Percentiles rank a stretch among this genome's conserved stretches.
Conservation (phyloP, 2,329 filamentous ascomycete species). For the Paraphoma sp. region DNA sequence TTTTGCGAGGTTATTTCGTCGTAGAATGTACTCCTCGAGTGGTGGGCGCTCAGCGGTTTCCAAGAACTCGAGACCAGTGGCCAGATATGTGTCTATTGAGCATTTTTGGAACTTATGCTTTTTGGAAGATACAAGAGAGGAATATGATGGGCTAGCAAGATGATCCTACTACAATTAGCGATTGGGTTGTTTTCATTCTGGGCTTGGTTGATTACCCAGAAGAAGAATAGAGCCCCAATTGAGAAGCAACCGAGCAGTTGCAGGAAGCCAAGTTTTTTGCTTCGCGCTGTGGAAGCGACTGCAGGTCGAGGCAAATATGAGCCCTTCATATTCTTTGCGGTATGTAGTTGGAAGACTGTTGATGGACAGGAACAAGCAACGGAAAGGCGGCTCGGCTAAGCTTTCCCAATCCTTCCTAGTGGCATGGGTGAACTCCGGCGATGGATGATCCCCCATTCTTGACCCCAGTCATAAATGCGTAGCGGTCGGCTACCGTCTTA, state of each 20-base stretch:
- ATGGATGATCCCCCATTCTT: not conserved
- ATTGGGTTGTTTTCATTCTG: not conserved
- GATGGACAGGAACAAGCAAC: too few species aligned
- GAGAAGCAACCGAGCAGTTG: not conserved
- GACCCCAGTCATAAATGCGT: not conserved
- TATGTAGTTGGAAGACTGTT: not conserved
- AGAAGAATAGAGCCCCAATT: not conserved
- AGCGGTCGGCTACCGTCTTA: not conserved
- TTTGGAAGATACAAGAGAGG: constrained; percentile 4
- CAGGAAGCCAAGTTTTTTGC: not conserved
- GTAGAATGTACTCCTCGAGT: constrained; percentile 60
- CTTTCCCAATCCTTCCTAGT: not conserved
- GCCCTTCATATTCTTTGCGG: not conserved
- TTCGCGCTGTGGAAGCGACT: not conserved
- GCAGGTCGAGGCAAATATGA: not conserved
- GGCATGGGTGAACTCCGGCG: not conserved
- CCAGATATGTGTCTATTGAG: constrained; percentile 59
- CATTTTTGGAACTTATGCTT: constrained; percentile 53
- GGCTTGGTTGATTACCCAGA: not conserved
- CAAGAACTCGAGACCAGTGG: constrained; percentile 60
- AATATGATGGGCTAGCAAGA: not conserved
- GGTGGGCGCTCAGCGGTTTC: constrained; percentile 56
- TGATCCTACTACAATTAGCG: not conserved
- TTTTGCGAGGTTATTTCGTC: constrained; percentile 63
- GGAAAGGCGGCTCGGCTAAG: not conserved